Base-by-base conservation (phyloP, 2,329 filamentous ascomycete species). In the Talaromyces piceae region DNA sequence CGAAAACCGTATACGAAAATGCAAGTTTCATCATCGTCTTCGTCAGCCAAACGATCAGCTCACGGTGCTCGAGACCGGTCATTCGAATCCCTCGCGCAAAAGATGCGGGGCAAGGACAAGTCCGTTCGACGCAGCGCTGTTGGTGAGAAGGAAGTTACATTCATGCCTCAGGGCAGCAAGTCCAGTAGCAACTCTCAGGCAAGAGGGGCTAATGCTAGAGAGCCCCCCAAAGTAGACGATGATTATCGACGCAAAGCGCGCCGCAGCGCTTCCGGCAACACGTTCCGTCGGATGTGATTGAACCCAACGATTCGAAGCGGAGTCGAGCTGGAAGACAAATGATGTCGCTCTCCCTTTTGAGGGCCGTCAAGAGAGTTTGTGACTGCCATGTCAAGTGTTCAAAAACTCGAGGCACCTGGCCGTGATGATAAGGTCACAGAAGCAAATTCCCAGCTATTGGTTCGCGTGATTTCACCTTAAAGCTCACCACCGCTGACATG, bases 71-170 rank as follows among this genome's bases (percentile, higher is more conserved):
- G 73, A 18, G 78, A 82, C 54, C 73, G 73, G 39, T 78, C 79
- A 0, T 85, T 85, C 59, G 80, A 76, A 3, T 72, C 79, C 5
- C 71, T 79, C n/a, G 77, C 78, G 4, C 67, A 72, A 43, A 72
- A 70, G 45, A 67, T 72, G 61, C 66, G 65, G 37, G 63, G 63
- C 4, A 70, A 61, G 12, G 9, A 49, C 9, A 49, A 23, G 48
- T 8, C 45, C 22, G 31, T 30, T 22, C 61, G 65, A 16, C 60
- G 61, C 22, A 59, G 60, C 45, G 70, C 69, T 1, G 72, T 73
- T 23, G 74, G 74, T 13, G 74, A 77, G 56, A 75, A 79, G 58
- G 77, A 82, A 57, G 75, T 85, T 53, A 80, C 79, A 0, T 85
- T 84, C 66, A 77, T 74, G 47, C 81, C 82, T 0, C 67, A 71